Evolutionary conservation across 1,284 basidiomycete species (phyloP), one percentile per base, ranked within the genome.

Genomic region (Pseudozyma sp.): DNA sequence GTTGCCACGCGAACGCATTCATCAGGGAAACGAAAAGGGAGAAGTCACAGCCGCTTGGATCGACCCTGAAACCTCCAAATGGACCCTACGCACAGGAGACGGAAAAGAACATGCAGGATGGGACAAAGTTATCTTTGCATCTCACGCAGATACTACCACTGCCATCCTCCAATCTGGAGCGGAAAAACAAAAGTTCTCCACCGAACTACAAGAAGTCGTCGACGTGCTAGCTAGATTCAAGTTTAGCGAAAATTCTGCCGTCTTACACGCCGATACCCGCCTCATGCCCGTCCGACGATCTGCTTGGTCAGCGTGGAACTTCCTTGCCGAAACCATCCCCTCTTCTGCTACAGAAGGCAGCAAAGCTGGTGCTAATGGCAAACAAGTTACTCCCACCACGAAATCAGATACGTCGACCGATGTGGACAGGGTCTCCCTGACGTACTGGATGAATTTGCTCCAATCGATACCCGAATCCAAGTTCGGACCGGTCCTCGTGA

Each of bases 71-170:
- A 89, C 88, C 2, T 25, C 25, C 7, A 55, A 38, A 12, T 55
- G 53, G 53, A 35, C 34, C 0, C 34, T 55, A 3, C 18, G 35
- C 12, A 55, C 53, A 0, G 81, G 83, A 14, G 81, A 84, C 12
- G 89, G 89, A 1, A 79, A 85, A 25, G 36, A 49, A 5, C 35
- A 49, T 3, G 6, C 47, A 2, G 61, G 59, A 3, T 74, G 61
- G 62, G 92, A 94, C 84, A 90, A 91, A 80, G 90, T 94, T 58
- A 91, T 94, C 51, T 86, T 94, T 42, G 92, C 92, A 3, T 91
- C 89, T 16, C 92, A 94, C 78, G 91, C 92, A 0, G 91, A 93
- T 78, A 88, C 89, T 0, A 88, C 90, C 0, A 85, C 92, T 7
- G 78, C 86, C 1, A 89, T 94, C 36, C 86, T 93, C 1, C 49